Base-by-base conservation (phyloP, 139 green algal species). In the Astrephomene gubernaculifera region DNA sequence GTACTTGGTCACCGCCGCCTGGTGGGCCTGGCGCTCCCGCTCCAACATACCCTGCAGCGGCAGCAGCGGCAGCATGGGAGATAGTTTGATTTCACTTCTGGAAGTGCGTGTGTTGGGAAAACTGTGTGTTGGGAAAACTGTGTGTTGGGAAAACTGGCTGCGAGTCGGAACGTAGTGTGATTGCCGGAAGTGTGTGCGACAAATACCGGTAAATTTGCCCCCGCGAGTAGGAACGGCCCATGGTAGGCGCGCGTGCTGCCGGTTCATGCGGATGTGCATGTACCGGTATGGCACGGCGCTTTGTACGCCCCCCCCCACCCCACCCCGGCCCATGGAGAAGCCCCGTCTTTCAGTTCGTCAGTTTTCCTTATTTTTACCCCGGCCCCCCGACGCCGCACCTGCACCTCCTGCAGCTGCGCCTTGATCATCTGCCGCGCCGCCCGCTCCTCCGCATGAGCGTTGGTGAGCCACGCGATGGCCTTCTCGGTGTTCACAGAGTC, bases 11-110 rank as follows among this genome's bases (percentile, higher is more conserved):
- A 94, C 85, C 19, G 91, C 89, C 33, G 86, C 82, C 71, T 87
- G 85, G 83, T 94, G 91, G 25, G 89, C 91, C 12, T 71, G 54
- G 27, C 88, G 89, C 87, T 94, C 91, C 7, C 67, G 63, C 25
- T 85, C 85, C 38, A 94, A 35, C n/a, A 45, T 4, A 12, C 5
- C 38, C 67, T 71, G 33, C 33, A 3, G 64, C 33, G 61, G 4
- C 6, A 69, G n/a, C n/a, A 69, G 49, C 49, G 49, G 57, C 44
- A 29, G 21, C 8, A 21, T 67, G 21, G 21, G 17, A 24, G 57
- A 67, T 35, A 67, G 31, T 24, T 12, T 10, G 57, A 24, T 67
- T 67, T 67, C 12, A 57, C 49, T n/a, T n/a, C n/a, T n/a, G n/a
- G n/a, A n/a, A n/a, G n/a, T n/a, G n/a, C n/a, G n/a, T n/a, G n/a